Conservation (phyloP, 768 basidiomycete species). For the Clavaria fumosa region DNA sequence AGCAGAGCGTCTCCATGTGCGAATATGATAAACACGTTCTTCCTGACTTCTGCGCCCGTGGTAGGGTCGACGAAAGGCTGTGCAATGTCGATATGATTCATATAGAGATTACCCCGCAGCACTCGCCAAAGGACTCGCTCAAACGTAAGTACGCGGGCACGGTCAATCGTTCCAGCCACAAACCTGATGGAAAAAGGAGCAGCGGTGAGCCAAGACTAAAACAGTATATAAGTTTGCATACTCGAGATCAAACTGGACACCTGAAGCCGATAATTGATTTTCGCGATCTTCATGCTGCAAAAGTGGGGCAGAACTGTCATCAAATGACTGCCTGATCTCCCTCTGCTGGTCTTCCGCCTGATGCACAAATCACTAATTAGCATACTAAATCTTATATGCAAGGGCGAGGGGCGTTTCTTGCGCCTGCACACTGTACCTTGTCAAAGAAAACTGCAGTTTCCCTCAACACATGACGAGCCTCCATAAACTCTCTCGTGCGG, state of each 20-base stretch:
- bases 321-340: conserved; percentile 79
- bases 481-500: conserved; percentile 71
- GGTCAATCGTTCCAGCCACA: conserved; percentile 92
- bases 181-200: conserved; percentile 37
- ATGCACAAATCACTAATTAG: conserved; percentile 6
- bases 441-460: conserved; percentile 97
- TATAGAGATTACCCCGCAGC: conserved; percentile 92
- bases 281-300: conserved; percentile 85
- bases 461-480: conserved; percentile 85
- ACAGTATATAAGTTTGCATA: no score
- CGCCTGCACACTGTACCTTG: conserved; percentile 31
- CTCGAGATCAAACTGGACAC: conserved; percentile 78
- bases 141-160: conserved; percentile 79
- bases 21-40: conserved; percentile 99
- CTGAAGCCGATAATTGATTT: conserved; percentile 33
- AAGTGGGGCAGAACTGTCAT: conserved; percentile 81
- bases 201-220: neutral
- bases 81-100: conserved; percentile 94
- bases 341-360: conserved; percentile 67
- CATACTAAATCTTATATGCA: neutral
- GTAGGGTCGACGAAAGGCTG: conserved; percentile 85
- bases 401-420: neutral
- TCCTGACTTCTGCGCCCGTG: conserved; percentile 72
- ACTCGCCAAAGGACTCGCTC: conserved; percentile 98
- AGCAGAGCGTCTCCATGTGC: conserved; percentile 89